Conservation (phyloP, 2,329 filamentous ascomycete species). For the Fusarium clavum region DNA sequence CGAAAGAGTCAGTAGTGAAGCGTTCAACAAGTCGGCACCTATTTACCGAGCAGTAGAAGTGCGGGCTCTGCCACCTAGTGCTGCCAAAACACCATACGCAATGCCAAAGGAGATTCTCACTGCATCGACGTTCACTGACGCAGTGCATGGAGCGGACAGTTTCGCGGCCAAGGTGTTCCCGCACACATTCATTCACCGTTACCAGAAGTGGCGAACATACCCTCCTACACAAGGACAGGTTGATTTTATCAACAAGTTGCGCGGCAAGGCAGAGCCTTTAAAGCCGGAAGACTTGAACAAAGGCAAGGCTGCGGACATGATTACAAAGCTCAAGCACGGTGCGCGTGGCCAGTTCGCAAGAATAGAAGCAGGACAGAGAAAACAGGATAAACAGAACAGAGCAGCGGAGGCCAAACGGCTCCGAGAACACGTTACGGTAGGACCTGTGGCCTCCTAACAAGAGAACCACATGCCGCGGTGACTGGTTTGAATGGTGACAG, state of each 20-base stretch:
- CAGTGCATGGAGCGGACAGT: slow-evolving; percentile 86
- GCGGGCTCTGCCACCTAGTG: slow-evolving; percentile 58
- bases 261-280: slow-evolving; percentile 65
- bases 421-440: slow-evolving; percentile 67
- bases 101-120: slow-evolving; percentile 75
- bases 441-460: slow-evolving; percentile 55
- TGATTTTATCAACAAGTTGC: slow-evolving; percentile 74
- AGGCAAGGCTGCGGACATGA: slow-evolving; percentile 88
- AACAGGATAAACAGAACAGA: slow-evolving; percentile 54
- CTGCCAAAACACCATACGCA: slow-evolving; percentile 71
- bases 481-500: slow-evolving; percentile 25
- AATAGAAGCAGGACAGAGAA: slow-evolving; percentile 64
- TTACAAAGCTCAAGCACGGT: slow-evolving; percentile 90
- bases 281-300: slow-evolving; percentile 72
- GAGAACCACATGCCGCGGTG: slow-evolving; percentile 8
- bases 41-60: slow-evolving; percentile 61
- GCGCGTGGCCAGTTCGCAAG: slow-evolving; percentile 72
- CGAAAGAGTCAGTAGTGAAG: slow-evolving; percentile 52
- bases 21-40: slow-evolving; percentile 40
- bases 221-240: slow-evolving; percentile 76
- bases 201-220: slow-evolving; percentile 75
- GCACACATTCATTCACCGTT: slow-evolving; percentile 72
- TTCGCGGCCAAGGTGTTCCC: slow-evolving; percentile 77
- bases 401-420: slow-evolving; percentile 55
- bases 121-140: slow-evolving; percentile 75